Base-by-base conservation (phyloP, 2,329 filamentous ascomycete species). In the Chrysoporthe cubensis region DNA sequence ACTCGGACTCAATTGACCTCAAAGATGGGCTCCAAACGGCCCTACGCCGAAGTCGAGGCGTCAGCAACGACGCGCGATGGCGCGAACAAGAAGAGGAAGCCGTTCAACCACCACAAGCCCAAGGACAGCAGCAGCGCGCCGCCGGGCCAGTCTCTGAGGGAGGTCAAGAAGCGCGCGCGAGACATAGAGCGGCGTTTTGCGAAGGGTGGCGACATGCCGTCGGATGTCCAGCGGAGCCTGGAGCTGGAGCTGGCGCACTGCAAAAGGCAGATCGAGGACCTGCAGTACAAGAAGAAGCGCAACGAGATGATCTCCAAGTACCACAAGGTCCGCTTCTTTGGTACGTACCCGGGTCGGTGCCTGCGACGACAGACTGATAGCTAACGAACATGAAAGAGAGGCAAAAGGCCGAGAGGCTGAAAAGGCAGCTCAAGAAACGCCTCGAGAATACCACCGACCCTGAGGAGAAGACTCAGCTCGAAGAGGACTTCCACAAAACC, bases 301-400 rank as follows among this genome's bases (percentile, higher is more conserved):
- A 85, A 84, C 73, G 84, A 88, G 68, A 92, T 94, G 87, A 93
- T 94, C 70, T 83, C 83, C 62, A 91, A 90, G 77, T 96, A 94
- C 74, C 92, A 95, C 77, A 94, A 93, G 87, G 88, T 95, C 62
- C 84, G 92, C 40, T 96, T 96, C 76, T 95, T 95, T 78, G 92
- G 92, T 91, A 82, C 63, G 85, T 74, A 5, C 9, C 67, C 40
- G 7, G 4, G 18, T n/a, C 59, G 3, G 26, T n/a, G 2, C 26
- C 7, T 40, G 2, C 1, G 11, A 42, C n/a, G 2, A 14, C 50
- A 62, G 61, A 50, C 5, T 9, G 43, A 5, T 52, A 46, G 44
- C 66, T 70, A n/a, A 70, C 46, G 14, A 6, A 8, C 11, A 14
- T 13, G 3, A 4, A 32, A 91, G 90, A 93, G 72, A 86, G 90